A percentile compares a stretch with the other conserved stretches of the same genome.
These are phyloP conservation scores for Lactarius trivialis DNA, from an alignment of 768 basidiomycete species.

Conservation along the genomic window DNA sequence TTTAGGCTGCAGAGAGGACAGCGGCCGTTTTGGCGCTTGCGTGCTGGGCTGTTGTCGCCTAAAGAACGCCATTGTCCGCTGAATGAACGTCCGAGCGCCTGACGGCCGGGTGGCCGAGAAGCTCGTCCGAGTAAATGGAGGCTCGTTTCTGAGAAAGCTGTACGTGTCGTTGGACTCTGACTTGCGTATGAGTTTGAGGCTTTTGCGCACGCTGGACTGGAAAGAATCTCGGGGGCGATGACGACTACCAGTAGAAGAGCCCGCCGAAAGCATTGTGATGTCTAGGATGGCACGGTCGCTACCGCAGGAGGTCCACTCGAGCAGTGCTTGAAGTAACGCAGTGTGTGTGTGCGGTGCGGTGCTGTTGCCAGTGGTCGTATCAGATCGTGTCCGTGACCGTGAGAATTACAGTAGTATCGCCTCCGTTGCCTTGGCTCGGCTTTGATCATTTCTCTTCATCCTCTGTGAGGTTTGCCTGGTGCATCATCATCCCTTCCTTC, in stretches of 20 bases:
- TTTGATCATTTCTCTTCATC: not conserved
- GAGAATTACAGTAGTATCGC: not conserved
- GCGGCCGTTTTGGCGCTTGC: not conserved
- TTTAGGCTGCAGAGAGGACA: not conserved
- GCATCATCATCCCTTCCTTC: not conserved
- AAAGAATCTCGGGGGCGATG: not conserved
- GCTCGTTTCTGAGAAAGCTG: not conserved
- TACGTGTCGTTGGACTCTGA: not conserved
- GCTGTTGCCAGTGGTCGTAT: too few species aligned
- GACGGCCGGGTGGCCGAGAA: not conserved
- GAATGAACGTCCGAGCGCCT: slow-evolving; percentile 7
- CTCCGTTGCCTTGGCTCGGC: not conserved
- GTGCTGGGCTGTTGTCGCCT: slow-evolving; percentile 5
- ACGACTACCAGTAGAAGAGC: not conserved
- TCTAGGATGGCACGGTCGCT: not conserved
- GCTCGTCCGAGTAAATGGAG: not conserved
- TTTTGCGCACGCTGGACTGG: not conserved
- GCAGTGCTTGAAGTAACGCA: too few species aligned
- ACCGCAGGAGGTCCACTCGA: not conserved
- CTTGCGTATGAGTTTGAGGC: not conserved
- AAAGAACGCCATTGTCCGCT: slow-evolving; percentile 11
- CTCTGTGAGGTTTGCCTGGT: slow-evolving; percentile 25
- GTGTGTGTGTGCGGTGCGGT: too few species aligned
- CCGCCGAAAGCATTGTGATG: not conserved
- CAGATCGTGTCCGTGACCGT: slow-evolving; percentile 4